Percentiles rank a stretch among this genome's conserved stretches.
These are phyloP conservation scores for Botrytis sinoallii DNA, from an alignment of 2,329 filamentous ascomycete species.

Conservation along the genomic window DNA sequence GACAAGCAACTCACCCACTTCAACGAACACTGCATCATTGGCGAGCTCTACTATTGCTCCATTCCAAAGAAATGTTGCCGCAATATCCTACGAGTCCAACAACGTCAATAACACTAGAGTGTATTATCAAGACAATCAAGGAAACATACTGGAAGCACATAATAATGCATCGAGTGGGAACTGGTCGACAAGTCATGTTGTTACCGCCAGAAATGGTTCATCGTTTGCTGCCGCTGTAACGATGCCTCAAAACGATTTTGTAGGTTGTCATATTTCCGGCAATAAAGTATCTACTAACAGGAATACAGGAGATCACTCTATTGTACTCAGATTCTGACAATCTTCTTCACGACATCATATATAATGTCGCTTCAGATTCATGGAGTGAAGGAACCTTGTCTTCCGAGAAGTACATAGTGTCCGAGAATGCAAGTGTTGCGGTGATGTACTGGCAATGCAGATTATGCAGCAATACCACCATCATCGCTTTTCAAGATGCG, in stretches of 20 bases:
- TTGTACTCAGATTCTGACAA: constrained; percentile 22
- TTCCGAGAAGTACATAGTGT: constrained; percentile 14
- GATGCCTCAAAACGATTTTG: constrained; percentile 11
- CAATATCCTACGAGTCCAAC: constrained; percentile 20
- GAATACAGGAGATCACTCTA: constrained; percentile 23
- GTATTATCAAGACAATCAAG: constrained; percentile 24
- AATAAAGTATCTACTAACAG: not conserved
- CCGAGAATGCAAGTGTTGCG: constrained; percentile 18
- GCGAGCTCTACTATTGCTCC: constrained; percentile 1
- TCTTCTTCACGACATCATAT: constrained; percentile 24
- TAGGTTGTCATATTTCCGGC: not conserved
- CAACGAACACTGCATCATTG: not conserved
- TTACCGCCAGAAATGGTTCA: constrained; percentile 18
- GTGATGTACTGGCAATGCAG: constrained; percentile 25
- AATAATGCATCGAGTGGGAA: constrained; percentile 8
- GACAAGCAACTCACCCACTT: not conserved
- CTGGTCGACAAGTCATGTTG: constrained; percentile 20
- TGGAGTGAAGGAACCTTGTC: constrained; percentile 22
- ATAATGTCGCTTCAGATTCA: constrained; percentile 15
- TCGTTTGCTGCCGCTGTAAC: constrained; percentile 25
- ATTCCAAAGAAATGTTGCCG: constrained; percentile 21
- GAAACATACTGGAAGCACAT: constrained; percentile 22
- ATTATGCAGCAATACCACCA: constrained; percentile 21
- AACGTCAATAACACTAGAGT: constrained; percentile 20
- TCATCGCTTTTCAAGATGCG: constrained; percentile 22